A percentile compares a stretch with the other conserved stretches of the same genome.
Evolutionary conservation across 2,329 filamentous ascomycete genomes (phyloP).

Genomic region (Cladosporium oxysporum): DNA sequence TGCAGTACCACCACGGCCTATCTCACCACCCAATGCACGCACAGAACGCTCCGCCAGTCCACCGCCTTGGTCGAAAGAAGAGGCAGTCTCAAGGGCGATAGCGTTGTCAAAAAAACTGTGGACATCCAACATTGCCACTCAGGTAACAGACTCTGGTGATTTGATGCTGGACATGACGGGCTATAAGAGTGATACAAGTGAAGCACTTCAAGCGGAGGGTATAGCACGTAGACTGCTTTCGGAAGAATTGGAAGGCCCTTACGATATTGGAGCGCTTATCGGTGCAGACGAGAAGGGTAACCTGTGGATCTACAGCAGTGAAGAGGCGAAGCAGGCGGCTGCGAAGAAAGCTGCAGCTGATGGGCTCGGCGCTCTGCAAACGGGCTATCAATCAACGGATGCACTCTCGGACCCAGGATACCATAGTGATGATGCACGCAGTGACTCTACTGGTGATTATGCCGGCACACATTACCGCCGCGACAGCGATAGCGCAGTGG

Average conservation of each 20-base stretch:
- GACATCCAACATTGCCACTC: slow-evolving; percentile 86
- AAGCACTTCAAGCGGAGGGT: slow-evolving; percentile 88
- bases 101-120: slow-evolving; percentile 84
- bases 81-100: slow-evolving; percentile 81
- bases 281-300: slow-evolving; percentile 95
- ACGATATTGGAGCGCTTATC: slow-evolving; percentile 93
- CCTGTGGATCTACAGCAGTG: slow-evolving; percentile 98
- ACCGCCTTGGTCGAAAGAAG: slow-evolving; percentile 67
- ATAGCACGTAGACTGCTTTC: slow-evolving; percentile 88
- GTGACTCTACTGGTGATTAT: slow-evolving; percentile 51
- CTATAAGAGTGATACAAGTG: slow-evolving; percentile 92
- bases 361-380: slow-evolving; percentile 53
- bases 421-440: slow-evolving; percentile 78
- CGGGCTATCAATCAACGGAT: slow-evolving; percentile 66
- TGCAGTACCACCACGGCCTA: neutral
- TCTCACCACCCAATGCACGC: slow-evolving; percentile 25
- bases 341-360: slow-evolving; percentile 57
- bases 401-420: slow-evolving; percentile 91
- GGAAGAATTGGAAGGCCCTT: slow-evolving; percentile 90
- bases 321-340: slow-evolving; percentile 90
- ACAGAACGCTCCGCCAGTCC: slow-evolving; percentile 67
- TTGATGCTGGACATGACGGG: slow-evolving; percentile 98
- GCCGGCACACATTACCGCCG: slow-evolving; percentile 57
- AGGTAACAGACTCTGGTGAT: slow-evolving; percentile 89
- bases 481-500: slow-evolving; percentile 70